A percentile compares a stretch with the other conserved stretches of the same genome.
Evolutionary conservation across 148 eudicot genomes (phyloP).

Genomic region (Beta vulgaris): DNA sequence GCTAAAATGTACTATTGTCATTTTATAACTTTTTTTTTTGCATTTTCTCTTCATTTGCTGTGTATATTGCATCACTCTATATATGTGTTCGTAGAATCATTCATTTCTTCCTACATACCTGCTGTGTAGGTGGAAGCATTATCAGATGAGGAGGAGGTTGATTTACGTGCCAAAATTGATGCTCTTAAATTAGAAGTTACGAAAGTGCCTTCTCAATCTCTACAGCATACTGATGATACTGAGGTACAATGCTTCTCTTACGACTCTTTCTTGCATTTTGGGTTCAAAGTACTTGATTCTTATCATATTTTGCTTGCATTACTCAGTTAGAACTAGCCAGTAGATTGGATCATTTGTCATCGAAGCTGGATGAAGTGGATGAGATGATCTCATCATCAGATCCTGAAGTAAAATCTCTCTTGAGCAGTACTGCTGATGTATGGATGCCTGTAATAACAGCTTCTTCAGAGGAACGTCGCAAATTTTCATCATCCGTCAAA

Average conservation of each 20-base stretch:
- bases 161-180: constrained; percentile 76
- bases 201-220: constrained; percentile 66
- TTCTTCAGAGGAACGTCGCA: constrained; percentile 71
- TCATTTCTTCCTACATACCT: not conserved
- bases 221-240: constrained; percentile 47
- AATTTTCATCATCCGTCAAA: constrained; percentile 42
- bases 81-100: not conserved
- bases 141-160: constrained; percentile 84
- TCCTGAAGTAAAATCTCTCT: constrained; percentile 64
- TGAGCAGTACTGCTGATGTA: constrained; percentile 88
- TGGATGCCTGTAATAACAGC: constrained; percentile 99
- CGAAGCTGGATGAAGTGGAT: constrained; percentile 76
- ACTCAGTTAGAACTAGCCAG: constrained; percentile 63
- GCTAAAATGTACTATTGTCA: not conserved
- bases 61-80: not conserved
- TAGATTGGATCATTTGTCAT: constrained; percentile 74
- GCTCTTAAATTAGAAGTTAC: constrained; percentile 78
- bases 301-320: constrained; percentile 5
- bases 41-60: not conserved
- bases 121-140: constrained; percentile 67
- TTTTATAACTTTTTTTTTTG: not conserved
- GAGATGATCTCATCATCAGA: constrained; percentile 79
- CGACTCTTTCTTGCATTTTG: not conserved
- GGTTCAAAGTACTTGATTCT: not conserved
- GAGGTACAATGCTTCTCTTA: constrained; percentile 38